Evolutionary conservation across 768 basidiomycete genomes (phyloP).

Genomic region (Cystobasidium ongulense): DNA sequence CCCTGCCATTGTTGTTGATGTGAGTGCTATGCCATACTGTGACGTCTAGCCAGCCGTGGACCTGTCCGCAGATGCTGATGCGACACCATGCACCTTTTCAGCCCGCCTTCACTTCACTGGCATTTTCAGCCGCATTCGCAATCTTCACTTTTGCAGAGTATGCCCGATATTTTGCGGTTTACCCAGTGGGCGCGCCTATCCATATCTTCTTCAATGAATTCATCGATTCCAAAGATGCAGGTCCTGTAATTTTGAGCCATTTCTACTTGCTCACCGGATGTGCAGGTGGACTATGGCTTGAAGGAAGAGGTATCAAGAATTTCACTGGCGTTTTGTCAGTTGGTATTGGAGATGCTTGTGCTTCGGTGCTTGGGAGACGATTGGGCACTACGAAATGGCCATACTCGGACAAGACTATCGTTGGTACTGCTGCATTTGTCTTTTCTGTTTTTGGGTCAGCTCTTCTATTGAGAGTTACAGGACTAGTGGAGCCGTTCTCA

Average conservation of each 20-base stretch:
- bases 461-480: conserved; percentile 61
- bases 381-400: conserved; percentile 78
- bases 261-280: conserved; percentile 95
- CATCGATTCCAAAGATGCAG: conserved; percentile 84
- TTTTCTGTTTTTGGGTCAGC: conserved; percentile 62
- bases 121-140: conserved; percentile 90
- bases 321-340: conserved; percentile 82
- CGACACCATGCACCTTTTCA: conserved; percentile 44
- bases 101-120: conserved; percentile 93
- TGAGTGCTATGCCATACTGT: conserved; percentile 49
- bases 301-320: conserved; percentile 63
- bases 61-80: too few species aligned
- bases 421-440: conserved; percentile 78
- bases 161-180: conserved; percentile 94
- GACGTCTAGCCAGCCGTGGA: background rate
- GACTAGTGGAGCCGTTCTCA: conserved; percentile 65
- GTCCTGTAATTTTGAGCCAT: conserved; percentile 92
- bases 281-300: conserved; percentile 88
- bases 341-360: conserved; percentile 88
- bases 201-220: conserved; percentile 98
- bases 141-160: conserved; percentile 94
- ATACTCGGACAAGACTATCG: conserved; percentile 75
- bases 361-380: conserved; percentile 82
- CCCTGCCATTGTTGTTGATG: conserved; percentile 85
- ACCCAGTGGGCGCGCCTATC: conserved; percentile 84